Conservation (phyloP, 805 yeast species). For the Spathaspora passalidarum region DNA sequence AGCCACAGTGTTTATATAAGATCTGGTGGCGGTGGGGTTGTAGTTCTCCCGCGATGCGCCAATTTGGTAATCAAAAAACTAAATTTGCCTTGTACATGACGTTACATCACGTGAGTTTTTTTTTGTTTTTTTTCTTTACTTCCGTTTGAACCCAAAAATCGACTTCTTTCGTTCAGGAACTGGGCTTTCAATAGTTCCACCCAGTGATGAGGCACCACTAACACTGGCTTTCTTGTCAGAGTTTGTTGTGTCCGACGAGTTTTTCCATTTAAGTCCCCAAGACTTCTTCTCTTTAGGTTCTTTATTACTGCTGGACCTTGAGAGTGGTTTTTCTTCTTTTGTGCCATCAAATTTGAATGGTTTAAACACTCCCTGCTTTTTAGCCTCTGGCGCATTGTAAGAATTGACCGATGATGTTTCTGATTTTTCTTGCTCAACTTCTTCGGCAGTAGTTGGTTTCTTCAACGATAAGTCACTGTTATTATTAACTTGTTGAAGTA, state of each 20-base stretch:
- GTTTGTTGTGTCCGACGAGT: slow-evolving; percentile 12
- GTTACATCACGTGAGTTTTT: slow-evolving; percentile 2
- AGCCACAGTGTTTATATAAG: neutral
- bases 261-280: slow-evolving; percentile 37
- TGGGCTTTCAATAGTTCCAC: slow-evolving; percentile 17
- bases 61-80: too few relatives aligned
- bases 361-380: slow-evolving; percentile 21
- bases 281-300: slow-evolving; percentile 32
- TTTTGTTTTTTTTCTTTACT: slow-evolving; percentile 5
- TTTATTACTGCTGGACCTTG: slow-evolving; percentile 4
- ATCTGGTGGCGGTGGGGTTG: neutral
- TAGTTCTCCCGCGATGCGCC: neutral
- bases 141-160: slow-evolving; percentile 38
- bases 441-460: slow-evolving; percentile 6
- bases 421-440: slow-evolving; percentile 2
- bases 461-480: slow-evolving; percentile 9
- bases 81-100: neutral
- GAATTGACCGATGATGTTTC: slow-evolving; percentile 6
- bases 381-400: slow-evolving; percentile 7
- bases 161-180: slow-evolving; percentile 17
- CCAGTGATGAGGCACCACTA: neutral
- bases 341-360: slow-evolving; percentile 24
- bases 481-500: slow-evolving; percentile 13
- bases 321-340: slow-evolving; percentile 5
- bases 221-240: slow-evolving; percentile 16